Percentiles rank a stretch among this genome's conserved stretches.
Conservation (phyloP, 2,329 filamentous ascomycete species). For the Exophiala bonariae region DNA sequence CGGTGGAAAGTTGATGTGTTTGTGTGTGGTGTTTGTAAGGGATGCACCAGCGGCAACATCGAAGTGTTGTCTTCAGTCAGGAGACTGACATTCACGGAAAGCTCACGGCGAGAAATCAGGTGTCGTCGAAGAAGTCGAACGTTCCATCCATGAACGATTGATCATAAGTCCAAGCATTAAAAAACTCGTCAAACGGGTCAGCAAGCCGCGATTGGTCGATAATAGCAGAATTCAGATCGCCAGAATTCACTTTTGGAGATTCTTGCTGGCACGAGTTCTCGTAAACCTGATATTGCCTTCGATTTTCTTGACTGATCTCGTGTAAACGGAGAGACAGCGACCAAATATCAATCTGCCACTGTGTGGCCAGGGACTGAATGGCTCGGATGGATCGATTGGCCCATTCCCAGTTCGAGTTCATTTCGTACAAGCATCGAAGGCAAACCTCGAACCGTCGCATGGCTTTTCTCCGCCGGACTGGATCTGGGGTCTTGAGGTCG, state of each 20-base stretch:
- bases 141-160: slow-evolving; percentile 49
- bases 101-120: too few relatives aligned
- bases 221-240: neutral
- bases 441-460: slow-evolving; percentile 2
- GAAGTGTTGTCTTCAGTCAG: too few relatives aligned
- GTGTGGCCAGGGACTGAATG: neutral
- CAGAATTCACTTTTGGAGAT: neutral
- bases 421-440: slow-evolving; percentile 4
- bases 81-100: too few relatives aligned
- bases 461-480: neutral
- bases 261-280: neutral
- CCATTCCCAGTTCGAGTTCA: slow-evolving; percentile 8
- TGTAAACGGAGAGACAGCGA: neutral
- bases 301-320: neutral
- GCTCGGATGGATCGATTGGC: neutral
- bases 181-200: slow-evolving; percentile 7
- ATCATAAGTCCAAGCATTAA: slow-evolving; percentile 3
- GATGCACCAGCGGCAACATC: too few relatives aligned
- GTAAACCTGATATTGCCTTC: neutral
- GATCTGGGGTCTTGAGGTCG: neutral
- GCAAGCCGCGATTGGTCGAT: neutral
- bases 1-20: too few relatives aligned
- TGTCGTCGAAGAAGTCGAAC: slow-evolving; percentile 18
- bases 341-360: slow-evolving; percentile 2
- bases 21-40: too few relatives aligned